A percentile compares a stretch with the other conserved stretches of the same genome.
Evolutionary conservation across 768 basidiomycete genomes (phyloP).

Genomic region (Phlegmacium glaucopus): DNA sequence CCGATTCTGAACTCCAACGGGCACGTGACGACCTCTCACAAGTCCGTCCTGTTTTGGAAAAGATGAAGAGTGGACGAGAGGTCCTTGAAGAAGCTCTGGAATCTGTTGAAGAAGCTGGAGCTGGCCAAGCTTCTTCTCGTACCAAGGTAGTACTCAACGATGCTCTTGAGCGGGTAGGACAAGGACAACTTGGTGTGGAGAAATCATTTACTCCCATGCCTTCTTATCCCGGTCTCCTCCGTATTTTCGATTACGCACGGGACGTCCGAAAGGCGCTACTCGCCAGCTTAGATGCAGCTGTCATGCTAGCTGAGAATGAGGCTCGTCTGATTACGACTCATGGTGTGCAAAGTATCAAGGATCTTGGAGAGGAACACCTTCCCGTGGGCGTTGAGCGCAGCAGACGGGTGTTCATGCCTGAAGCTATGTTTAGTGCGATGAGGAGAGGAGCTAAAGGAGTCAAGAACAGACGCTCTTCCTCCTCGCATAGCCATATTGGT

Average conservation of each 20-base stretch:
- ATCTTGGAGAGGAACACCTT: slow-evolving; percentile 74
- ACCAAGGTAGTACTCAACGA: slow-evolving; percentile 62
- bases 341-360: slow-evolving; percentile 63
- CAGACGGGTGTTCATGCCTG: slow-evolving; percentile 88
- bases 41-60: slow-evolving; percentile 80
- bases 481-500: slow-evolving; percentile 25
- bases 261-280: slow-evolving; percentile 79
- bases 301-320: slow-evolving; percentile 79
- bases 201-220: slow-evolving; percentile 53
- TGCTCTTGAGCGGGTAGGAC: slow-evolving; percentile 75
- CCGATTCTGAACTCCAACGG: slow-evolving; percentile 67
- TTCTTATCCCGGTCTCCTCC: slow-evolving; percentile 76
- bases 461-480: slow-evolving; percentile 36
- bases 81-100: slow-evolving; percentile 78
- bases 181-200: slow-evolving; percentile 68
- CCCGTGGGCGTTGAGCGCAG: slow-evolving; percentile 79
- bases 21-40: slow-evolving; percentile 68
- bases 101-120: slow-evolving; percentile 70
- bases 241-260: slow-evolving; percentile 81
- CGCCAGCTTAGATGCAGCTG: slow-evolving; percentile 76
- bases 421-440: slow-evolving; percentile 87
- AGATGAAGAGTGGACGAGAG: slow-evolving; percentile 75
- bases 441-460: slow-evolving; percentile 38
- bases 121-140: slow-evolving; percentile 44
- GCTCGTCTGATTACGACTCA: slow-evolving; percentile 63